phyloP scores from a whole-genome alignment of 2,329 filamentous ascomycete genomes.

The Nannizziopsis barbatae region DNA sequence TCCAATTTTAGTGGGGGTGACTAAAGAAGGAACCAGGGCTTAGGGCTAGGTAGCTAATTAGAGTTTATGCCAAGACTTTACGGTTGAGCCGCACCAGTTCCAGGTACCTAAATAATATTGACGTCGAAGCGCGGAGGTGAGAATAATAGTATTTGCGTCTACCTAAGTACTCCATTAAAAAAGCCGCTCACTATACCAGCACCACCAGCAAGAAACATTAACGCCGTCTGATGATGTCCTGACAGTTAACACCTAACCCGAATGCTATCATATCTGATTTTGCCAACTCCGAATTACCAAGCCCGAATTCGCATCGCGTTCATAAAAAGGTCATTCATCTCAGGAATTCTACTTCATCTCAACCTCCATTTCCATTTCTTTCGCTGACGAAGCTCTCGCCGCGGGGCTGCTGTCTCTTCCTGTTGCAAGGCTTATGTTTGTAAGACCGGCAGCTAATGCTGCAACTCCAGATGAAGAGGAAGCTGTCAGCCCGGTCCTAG shows the following conservation, averaged over 20 bases:
- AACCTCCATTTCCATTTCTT: slow-evolving; percentile 34
- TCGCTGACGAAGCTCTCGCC: slow-evolving; percentile 16
- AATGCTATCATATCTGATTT: neutral
- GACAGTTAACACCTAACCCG: no score
- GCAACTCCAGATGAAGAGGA: slow-evolving; percentile 28
- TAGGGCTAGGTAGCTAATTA: slow-evolving; percentile 18
- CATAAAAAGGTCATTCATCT: neutral
- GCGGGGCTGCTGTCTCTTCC: slow-evolving; percentile 23
- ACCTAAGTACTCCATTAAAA: no score
- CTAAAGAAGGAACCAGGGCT: slow-evolving; percentile 32
- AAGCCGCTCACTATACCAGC: no score
- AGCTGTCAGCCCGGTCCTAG: slow-evolving; percentile 22
- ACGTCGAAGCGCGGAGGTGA: no score
- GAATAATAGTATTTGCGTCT: no score
- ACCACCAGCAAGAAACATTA: no score
- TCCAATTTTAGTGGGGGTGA: slow-evolving; percentile 30
- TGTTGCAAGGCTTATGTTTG: slow-evolving; percentile 34
- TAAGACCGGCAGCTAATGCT: slow-evolving; percentile 37
- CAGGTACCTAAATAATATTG: no score
- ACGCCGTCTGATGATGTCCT: no score
- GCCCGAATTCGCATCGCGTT: neutral
- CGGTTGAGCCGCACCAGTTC: no score
- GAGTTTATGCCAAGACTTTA: neutral
- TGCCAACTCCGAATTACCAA: neutral
- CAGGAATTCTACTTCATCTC: slow-evolving; percentile 38